Base-by-base conservation (phyloP, 768 basidiomycete species). In the Mycena metata region DNA sequence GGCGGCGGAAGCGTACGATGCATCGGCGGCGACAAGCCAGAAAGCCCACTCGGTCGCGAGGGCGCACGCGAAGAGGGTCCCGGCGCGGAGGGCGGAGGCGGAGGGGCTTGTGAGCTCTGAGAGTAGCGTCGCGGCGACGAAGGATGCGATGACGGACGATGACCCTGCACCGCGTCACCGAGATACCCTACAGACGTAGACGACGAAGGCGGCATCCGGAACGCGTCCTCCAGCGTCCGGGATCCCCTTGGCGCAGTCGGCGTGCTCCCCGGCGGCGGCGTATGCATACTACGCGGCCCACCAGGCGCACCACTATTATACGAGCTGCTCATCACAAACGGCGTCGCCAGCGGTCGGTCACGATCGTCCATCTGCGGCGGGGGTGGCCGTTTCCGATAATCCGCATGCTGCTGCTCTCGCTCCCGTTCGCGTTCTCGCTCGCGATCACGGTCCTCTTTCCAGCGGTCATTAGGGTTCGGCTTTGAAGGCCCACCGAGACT, bases 271-370 rank as follows among this genome's bases (percentile, higher is more conserved):
- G 71, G 69, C 49, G 73, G 52, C 24, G 76, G 75, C 2, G 70
- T 71, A 30, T 65, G 64, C 72, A 71, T 72, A 67, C 49, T 66
- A 54, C 42, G 74, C 43, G 43, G 71, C 41, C 52, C 73, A 36
- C 57, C 69, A 59, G 54, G 50, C 55, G 39, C 75, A 69, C 76
- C 58, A 49, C 80, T 80, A 33, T 78, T 77, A 59, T 85, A 83
- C 35, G 84, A 82, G 7, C 86, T 83, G 9, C 79, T 81, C 77
- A 89, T 84, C 10, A 83, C 85, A 71, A 89, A 90, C 3, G 88
- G 85, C 45, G 83, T 85, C 8, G 87, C 82, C 51, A 85, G 75
- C 2, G 86, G 86, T 63, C 89, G 81, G 60, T 90, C 89, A 42
- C 83, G 81, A 17, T 85, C 86, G 47, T 86, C 85, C 56, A 84